These are phyloP conservation scores for Talaromyces trachyspermus DNA, from an alignment of 495 filamentous ascomycete genomes.

Conservation along the genomic window DNA sequence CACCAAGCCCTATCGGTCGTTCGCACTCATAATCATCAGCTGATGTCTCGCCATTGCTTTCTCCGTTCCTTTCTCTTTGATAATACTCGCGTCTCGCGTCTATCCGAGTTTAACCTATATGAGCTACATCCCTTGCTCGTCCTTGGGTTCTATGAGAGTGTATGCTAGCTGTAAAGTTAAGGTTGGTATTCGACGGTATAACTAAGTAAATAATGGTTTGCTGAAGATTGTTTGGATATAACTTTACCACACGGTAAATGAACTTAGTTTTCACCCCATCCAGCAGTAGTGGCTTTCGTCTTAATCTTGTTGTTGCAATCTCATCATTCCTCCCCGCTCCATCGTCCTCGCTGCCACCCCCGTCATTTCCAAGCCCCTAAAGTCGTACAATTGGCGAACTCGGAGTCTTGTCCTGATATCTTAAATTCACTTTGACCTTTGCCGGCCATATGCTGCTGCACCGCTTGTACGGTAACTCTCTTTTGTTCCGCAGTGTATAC, in stretches of 20 bases:
- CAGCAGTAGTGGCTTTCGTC: constrained; percentile 6
- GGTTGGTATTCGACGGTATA: background rate
- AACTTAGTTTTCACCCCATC: constrained; percentile 15
- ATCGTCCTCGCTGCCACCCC: constrained; percentile 10
- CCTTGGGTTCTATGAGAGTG: background rate
- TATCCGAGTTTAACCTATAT: constrained; percentile 1
- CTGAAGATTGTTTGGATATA: constrained; percentile 15
- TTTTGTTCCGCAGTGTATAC: constrained; percentile 26
- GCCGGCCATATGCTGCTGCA: constrained; percentile 29
- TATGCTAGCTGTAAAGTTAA: constrained; percentile 7
- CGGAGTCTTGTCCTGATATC: constrained; percentile 19
- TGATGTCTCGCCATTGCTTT: constrained; percentile 15
- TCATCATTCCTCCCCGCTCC: constrained; percentile 4
- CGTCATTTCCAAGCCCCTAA: constrained; percentile 1
- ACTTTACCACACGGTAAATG: constrained; percentile 21
- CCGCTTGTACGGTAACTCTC: constrained; percentile 21
- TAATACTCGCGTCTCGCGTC: constrained; percentile 5
- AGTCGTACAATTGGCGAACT: constrained; percentile 24
- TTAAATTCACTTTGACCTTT: constrained; percentile 28
- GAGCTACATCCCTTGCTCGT: constrained; percentile 5
- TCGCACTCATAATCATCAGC: constrained; percentile 16
- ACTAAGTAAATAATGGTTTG: constrained; percentile 7
- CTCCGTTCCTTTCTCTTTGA: constrained; percentile 14
- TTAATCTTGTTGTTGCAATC: constrained; percentile 1
- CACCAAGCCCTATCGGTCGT: constrained; percentile 20